Conservation (phyloP, 805 yeast genomes). For the Wickerhamomyces chaumierensis region DNA sequence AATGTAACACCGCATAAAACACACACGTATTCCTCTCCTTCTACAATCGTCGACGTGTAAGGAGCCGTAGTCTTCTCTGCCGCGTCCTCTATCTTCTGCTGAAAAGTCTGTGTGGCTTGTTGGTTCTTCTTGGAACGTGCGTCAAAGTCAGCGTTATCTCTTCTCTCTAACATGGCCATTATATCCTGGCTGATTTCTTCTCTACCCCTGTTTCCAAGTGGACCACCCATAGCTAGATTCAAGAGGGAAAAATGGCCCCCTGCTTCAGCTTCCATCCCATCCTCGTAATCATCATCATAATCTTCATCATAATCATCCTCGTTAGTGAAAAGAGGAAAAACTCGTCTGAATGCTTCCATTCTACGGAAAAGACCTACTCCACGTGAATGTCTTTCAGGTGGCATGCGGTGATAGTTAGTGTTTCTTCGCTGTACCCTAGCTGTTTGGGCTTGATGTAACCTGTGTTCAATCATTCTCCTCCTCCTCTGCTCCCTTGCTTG, state of each 20-base stretch:
- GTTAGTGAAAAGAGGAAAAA: too few species aligned
- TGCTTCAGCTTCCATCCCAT: not conserved
- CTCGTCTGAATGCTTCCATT: too few species aligned
- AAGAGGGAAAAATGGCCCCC: not conserved
- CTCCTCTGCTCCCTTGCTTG: too few species aligned
- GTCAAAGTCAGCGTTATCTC: slow-evolving; percentile 11
- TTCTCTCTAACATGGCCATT: slow-evolving; percentile 9
- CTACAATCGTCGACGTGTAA: slow-evolving; percentile 18
- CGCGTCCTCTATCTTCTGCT: not conserved
- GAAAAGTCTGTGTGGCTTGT: slow-evolving; percentile 1
- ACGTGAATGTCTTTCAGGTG: too few species aligned
- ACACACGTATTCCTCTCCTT: slow-evolving; percentile 37
- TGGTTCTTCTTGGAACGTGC: slow-evolving; percentile 6
- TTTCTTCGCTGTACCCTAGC: too few species aligned
- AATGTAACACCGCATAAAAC: slow-evolving; percentile 59
- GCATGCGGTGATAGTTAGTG: too few species aligned
- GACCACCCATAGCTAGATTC: not conserved
- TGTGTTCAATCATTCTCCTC: too few species aligned
- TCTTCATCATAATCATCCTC: too few species aligned
- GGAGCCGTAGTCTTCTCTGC: slow-evolving; percentile 5
- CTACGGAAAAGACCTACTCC: too few species aligned
- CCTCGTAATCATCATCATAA: too few species aligned
- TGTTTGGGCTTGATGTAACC: too few species aligned
- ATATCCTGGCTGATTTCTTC: slow-evolving; percentile 8
- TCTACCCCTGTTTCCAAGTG: slow-evolving; percentile 1